Percentiles rank a stretch among this genome's conserved stretches.
phyloP scores from a whole-genome alignment of 768 basidiomycete species.

The Gymnopilus junonius region DNA sequence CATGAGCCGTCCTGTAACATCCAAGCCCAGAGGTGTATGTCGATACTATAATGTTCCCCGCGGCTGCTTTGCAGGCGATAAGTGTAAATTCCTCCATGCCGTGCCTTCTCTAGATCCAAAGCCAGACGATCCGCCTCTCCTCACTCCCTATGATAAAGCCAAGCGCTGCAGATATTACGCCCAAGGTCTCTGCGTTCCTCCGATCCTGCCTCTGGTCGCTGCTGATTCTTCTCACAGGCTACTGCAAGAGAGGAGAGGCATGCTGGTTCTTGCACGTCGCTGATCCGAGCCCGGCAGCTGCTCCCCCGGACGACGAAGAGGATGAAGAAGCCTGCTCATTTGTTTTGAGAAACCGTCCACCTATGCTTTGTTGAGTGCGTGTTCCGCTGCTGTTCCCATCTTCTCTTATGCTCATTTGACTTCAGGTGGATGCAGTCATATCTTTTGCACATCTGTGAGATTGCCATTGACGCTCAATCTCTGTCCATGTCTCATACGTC shows the following conservation, averaged over 20 bases:
- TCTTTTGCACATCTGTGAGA: constrained; percentile 75
- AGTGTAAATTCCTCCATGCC: constrained; percentile 81
- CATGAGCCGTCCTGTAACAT: constrained; percentile 58
- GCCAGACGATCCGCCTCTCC: constrained; percentile 32
- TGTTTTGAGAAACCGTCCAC: constrained; percentile 75
- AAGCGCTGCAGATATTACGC: constrained; percentile 74
- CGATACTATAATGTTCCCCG: constrained; percentile 63
- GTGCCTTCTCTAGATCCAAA: constrained; percentile 33
- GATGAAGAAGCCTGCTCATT: constrained; percentile 65
- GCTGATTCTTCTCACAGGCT: constrained; percentile 47
- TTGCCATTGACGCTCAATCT: not conserved
- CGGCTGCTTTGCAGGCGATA: constrained; percentile 71
- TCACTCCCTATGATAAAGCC: constrained; percentile 72
- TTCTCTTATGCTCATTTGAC: not conserved
- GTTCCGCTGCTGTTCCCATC: not conserved
- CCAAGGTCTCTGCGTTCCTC: constrained; percentile 41
- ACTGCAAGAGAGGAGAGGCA: constrained; percentile 66
- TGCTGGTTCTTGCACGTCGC: constrained; percentile 78
- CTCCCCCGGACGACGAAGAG: constrained; percentile 37
- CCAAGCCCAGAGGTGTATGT: constrained; percentile 74
- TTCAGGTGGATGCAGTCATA: constrained; percentile 73
- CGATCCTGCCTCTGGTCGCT: not conserved
- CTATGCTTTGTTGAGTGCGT: constrained; percentile 70
- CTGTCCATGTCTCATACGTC: not conserved
- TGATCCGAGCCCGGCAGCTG: constrained; percentile 11